These are phyloP conservation scores for Fusarium sp. DNA, from an alignment of 2,329 filamentous ascomycete genomes.

Conservation along the genomic window DNA sequence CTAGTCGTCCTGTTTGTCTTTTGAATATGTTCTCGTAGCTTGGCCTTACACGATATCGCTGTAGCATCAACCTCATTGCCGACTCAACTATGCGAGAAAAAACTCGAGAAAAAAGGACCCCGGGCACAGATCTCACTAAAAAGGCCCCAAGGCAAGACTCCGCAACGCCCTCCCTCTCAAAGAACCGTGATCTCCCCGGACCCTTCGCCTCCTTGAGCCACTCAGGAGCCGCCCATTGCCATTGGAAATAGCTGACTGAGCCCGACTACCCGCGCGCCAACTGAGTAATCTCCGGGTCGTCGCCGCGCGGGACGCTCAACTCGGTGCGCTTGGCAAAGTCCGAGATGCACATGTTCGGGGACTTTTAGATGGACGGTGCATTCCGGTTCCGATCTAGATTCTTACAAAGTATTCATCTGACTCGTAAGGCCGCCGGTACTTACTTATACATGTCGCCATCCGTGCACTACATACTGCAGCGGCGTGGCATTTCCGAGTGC, in stretches of 20 bases:
- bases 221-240: conserved; percentile 27
- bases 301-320: neutral
- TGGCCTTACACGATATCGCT: conserved; percentile 7
- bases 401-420: too few relatives aligned
- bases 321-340: neutral
- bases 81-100: neutral
- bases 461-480: neutral
- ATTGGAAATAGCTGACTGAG: conserved; percentile 41
- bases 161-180: conserved; percentile 11
- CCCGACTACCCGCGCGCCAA: conserved; percentile 36
- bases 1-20: neutral
- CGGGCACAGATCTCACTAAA: conserved; percentile 11
- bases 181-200: conserved; percentile 19
- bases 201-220: conserved; percentile 15
- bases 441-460: neutral
- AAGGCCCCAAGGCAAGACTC: conserved; percentile 4
- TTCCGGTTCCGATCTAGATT: neutral
- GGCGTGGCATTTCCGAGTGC: neutral
- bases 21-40: conserved; percentile 8
- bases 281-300: conserved; percentile 36
- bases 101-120: neutral
- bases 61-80: conserved; percentile 31
- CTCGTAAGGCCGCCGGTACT: neutral
- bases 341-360: neutral
- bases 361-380: neutral